phyloP scores from a whole-genome alignment of 169 alveolate species.

The Eimeria mitis region DNA sequence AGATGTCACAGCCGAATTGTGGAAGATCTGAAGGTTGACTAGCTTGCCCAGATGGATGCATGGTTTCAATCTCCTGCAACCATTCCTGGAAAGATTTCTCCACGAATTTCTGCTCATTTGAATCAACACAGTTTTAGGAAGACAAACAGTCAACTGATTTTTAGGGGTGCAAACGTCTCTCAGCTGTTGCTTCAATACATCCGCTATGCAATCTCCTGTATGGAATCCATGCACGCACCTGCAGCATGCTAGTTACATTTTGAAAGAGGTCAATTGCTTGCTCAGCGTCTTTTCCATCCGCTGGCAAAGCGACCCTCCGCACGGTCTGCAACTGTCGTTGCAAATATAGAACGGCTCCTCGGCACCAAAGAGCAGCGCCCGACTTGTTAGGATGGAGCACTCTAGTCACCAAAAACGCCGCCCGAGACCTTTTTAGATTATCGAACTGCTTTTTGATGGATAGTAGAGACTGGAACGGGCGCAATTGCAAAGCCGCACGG shows the following conservation, averaged over 20 bases:
- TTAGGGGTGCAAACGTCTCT: not conserved
- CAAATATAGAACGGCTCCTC: conserved; percentile 82
- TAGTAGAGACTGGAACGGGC: conserved; percentile 6
- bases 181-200: not conserved
- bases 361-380: conserved; percentile 84
- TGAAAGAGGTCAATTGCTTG: conserved; percentile 5
- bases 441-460: conserved; percentile 65
- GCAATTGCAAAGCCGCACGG: not conserved
- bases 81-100: conserved; percentile 72
- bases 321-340: conserved; percentile 79
- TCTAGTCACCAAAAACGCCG: conserved; percentile 35
- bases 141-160: not conserved
- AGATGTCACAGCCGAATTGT: conserved; percentile 61
- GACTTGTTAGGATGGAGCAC: conserved; percentile 60
- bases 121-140: not conserved
- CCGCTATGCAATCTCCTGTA: not conserved
- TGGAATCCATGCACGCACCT: not conserved
- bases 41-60: conserved; percentile 60
- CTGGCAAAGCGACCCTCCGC: conserved; percentile 19
- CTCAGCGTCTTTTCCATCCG: conserved; percentile 66
- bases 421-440: conserved; percentile 23
- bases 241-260: conserved; percentile 30
- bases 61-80: conserved; percentile 81
- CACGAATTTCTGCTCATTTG: conserved; percentile 74
- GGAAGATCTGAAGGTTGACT: conserved; percentile 60